phyloP scores from a whole-genome alignment of 768 basidiomycete genomes.

The Rhodotorula paludigena region DNA sequence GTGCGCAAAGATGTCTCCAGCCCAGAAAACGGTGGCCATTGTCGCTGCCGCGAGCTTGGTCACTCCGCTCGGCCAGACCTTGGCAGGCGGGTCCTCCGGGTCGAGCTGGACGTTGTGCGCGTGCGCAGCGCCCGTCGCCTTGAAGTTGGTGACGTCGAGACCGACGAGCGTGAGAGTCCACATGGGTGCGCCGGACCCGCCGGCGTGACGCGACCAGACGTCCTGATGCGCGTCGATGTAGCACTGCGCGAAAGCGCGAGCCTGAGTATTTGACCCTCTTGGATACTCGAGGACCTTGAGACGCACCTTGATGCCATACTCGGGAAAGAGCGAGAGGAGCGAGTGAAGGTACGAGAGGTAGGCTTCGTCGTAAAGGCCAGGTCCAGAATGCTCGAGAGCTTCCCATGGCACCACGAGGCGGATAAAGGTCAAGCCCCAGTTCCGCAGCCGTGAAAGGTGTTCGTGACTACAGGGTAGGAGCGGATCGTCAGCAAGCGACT shows the following conservation, averaged over 20 bases:
- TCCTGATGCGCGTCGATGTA: conserved; percentile 77
- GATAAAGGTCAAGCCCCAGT: conserved; percentile 37
- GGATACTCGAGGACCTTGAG: too few relatives aligned
- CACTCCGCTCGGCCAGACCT: conserved; percentile 41
- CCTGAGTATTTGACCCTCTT: too few relatives aligned
- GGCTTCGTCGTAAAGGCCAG: conserved; percentile 73
- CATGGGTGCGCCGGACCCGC: conserved; percentile 84
- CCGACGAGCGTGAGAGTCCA: conserved; percentile 88
- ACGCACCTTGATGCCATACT: conserved; percentile 65
- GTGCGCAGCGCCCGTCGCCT: conserved; percentile 82
- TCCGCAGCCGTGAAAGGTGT: conserved; percentile 32
- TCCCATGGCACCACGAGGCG: conserved; percentile 91
- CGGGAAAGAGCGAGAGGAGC: conserved; percentile 61
- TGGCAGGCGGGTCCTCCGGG: conserved; percentile 37
- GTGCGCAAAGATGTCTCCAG: conserved; percentile 76
- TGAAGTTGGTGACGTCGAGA: conserved; percentile 72
- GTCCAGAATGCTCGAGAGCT: conserved; percentile 86
- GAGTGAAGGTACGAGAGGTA: conserved; percentile 74
- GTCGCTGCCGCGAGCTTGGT: conserved; percentile 50
- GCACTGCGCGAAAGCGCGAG: too few relatives aligned
- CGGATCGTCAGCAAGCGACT: conserved; percentile 36
- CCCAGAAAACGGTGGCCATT: conserved; percentile 94
- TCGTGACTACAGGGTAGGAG: conserved; percentile 5
- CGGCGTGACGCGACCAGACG: conserved; percentile 90
- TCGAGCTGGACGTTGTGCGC: conserved; percentile 62